phyloP scores from a whole-genome alignment of 495 filamentous ascomycete genomes.

The Lophiostoma macrostomum region DNA sequence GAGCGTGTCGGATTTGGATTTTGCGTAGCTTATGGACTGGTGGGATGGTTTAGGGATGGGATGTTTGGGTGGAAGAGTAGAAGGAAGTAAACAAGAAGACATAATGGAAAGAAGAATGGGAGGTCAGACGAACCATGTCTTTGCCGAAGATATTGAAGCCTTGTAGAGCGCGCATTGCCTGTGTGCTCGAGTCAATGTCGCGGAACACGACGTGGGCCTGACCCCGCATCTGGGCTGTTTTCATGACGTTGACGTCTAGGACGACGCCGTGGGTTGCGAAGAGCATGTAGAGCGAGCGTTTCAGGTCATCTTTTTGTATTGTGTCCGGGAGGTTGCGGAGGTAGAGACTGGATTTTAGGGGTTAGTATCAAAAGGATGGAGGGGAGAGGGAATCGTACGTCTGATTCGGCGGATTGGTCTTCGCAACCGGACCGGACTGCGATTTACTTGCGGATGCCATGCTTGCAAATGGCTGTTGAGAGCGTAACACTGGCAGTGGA shows the following conservation, averaged over 20 bases:
- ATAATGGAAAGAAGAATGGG: neutral
- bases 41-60: no score
- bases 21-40: constrained; percentile 86
- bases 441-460: constrained; percentile 7
- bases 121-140: constrained; percentile 64
- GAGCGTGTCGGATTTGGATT: constrained; percentile 78
- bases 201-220: constrained; percentile 92
- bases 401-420: constrained; percentile 57
- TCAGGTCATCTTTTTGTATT: constrained; percentile 78
- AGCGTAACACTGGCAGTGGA: no score
- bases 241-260: constrained; percentile 87
- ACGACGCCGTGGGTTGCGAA: constrained; percentile 93
- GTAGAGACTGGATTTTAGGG: constrained; percentile 61
- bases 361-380: constrained; percentile 19
- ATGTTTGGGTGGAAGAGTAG: no score
- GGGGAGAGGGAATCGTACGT: constrained; percentile 53
- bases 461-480: constrained; percentile 1
- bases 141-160: constrained; percentile 84
- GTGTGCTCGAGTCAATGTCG: constrained; percentile 80
- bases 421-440: neutral
- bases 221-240: constrained; percentile 85
- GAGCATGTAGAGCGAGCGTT: constrained; percentile 81
- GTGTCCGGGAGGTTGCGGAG: constrained; percentile 81
- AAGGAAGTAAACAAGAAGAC: no score
- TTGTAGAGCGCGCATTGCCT: constrained; percentile 83